phyloP scores from a whole-genome alignment of 1,284 basidiomycete genomes.

The Tylopilus sp. region DNA sequence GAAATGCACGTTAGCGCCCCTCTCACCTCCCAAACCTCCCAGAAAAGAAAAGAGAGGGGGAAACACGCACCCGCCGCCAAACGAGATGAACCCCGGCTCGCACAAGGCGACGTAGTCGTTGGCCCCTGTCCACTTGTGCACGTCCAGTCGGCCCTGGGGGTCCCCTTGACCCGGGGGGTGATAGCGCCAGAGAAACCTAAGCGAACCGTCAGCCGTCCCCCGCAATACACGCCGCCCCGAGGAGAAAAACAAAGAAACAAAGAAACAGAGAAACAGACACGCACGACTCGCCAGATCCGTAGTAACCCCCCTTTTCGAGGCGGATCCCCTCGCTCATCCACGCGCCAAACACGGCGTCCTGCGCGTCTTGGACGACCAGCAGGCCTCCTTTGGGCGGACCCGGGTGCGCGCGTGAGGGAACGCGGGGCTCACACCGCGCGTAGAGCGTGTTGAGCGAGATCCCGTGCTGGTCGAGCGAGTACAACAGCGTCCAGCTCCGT shows the following conservation, averaged over 20 bases:
- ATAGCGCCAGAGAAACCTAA: slow-evolving; percentile 78
- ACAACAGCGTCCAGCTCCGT: slow-evolving; percentile 81
- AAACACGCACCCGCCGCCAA: slow-evolving; percentile 81
- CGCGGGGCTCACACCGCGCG: slow-evolving; percentile 50
- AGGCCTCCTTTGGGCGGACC: slow-evolving; percentile 43
- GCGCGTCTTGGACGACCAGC: slow-evolving; percentile 57
- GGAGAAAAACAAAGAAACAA: no score
- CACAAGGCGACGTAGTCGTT: slow-evolving; percentile 92
- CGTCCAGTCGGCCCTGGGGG: slow-evolving; percentile 41
- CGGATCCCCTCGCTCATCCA: slow-evolving; percentile 76
- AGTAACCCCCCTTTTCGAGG: slow-evolving; percentile 60
- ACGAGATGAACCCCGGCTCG: slow-evolving; percentile 75
- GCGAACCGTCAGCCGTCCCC: no score
- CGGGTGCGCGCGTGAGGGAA: slow-evolving; percentile 21
- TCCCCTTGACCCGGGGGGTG: slow-evolving; percentile 2
- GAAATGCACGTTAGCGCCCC: no score
- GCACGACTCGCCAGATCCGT: slow-evolving; percentile 82
- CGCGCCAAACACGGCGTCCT: slow-evolving; percentile 69
- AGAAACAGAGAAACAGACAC: no score
- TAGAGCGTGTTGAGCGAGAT: slow-evolving; percentile 91
- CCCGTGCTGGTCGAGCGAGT: slow-evolving; percentile 94
- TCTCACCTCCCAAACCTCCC: no score
- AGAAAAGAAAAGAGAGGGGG: not conserved
- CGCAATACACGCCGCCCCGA: no score
- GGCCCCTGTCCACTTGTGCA: slow-evolving; percentile 85